phyloP scores from a whole-genome alignment of 768 basidiomycete species.

The Exidia glandulosa region DNA sequence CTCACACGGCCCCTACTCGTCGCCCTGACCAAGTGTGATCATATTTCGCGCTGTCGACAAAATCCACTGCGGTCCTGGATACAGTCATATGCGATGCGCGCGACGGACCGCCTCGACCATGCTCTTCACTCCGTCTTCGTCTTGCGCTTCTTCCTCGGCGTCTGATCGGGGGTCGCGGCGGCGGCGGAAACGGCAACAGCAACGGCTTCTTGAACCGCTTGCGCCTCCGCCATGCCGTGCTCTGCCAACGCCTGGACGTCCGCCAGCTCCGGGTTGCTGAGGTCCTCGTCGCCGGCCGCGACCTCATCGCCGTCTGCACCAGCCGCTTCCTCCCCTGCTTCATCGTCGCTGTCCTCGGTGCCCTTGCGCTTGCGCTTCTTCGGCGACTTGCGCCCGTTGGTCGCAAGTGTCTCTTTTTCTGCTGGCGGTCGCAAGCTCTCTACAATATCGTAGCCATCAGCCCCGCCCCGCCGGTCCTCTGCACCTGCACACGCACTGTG shows the following conservation, averaged over 20 bases:
- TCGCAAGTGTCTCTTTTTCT: constrained; percentile 28
- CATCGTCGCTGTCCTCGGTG: constrained; percentile 9
- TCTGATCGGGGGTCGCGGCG: too few relatives aligned
- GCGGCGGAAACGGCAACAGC: too few relatives aligned
- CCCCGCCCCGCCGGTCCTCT: not conserved
- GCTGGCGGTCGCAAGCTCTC: constrained; percentile 33
- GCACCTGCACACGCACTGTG: constrained; percentile 14
- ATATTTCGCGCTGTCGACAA: too few relatives aligned
- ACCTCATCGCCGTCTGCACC: constrained; percentile 33
- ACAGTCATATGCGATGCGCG: too few relatives aligned
- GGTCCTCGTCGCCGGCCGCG: not conserved
- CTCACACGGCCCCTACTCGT: too few relatives aligned
- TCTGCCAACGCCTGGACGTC: not conserved
- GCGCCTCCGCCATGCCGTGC: not conserved
- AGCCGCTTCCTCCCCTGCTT: constrained; percentile 23
- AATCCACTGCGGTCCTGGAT: too few relatives aligned
- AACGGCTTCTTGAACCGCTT: too few relatives aligned
- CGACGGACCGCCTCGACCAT: too few relatives aligned
- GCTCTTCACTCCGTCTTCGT: too few relatives aligned
- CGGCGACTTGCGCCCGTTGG: constrained; percentile 32
- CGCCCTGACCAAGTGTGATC: too few relatives aligned
- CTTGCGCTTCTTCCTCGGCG: too few relatives aligned
- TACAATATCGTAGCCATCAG: constrained; percentile 16
- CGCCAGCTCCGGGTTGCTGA: not conserved
- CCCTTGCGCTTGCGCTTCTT: constrained; percentile 12